Base-by-base conservation (phyloP, 2,329 filamentous ascomycete genomes). In the Cercospora citrullina region DNA sequence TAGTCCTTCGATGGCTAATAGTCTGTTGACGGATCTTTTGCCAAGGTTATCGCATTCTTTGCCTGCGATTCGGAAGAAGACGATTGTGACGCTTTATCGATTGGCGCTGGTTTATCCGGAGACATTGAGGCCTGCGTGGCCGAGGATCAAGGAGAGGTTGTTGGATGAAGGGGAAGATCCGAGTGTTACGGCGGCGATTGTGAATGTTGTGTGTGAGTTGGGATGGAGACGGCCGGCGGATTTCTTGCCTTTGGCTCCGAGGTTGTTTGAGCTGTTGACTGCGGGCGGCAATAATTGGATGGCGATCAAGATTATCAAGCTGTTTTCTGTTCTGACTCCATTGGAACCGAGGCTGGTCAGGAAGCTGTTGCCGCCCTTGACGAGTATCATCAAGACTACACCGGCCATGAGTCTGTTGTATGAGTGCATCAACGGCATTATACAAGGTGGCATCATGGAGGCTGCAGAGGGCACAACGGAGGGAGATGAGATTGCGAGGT, bases 261-360 rank as follows among this genome's bases (percentile, higher is more conserved):
- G 95, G 67, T 81, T 99, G 28, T 99, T 98, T 75, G 94, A 97
- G 77, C 85, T 99, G 18, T 83, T 99, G 28, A 94, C 97, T 12
- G 91, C 96, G 69, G 90, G 93, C 65, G 91, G 91, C 42, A 98
- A 99, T 80, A 99, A 99, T 80, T 99, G 95, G 95, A 98, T 99
- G 94, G 94, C 94, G 68, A 99, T 99, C 78, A 99, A 99, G 79
- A 88, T 99, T 70, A 98, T 99, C 79, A 99, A 99, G 81, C 86
- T 99, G 71, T 99, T 99, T 85, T 94, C 95, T 53, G 96, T 93
- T 1, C 83, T 99, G 69, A 98, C 94, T 2, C 95, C 95, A 0
- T 82, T 98, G 33, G 95, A 99, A 77, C 94, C 95, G 14, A 89
- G 95, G 65, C 84, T 99, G 8, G 91, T 97, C 61, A 92, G 91